Conservation (phyloP, 805 yeast species). For the Hanseniaspora clermontiae region DNA sequence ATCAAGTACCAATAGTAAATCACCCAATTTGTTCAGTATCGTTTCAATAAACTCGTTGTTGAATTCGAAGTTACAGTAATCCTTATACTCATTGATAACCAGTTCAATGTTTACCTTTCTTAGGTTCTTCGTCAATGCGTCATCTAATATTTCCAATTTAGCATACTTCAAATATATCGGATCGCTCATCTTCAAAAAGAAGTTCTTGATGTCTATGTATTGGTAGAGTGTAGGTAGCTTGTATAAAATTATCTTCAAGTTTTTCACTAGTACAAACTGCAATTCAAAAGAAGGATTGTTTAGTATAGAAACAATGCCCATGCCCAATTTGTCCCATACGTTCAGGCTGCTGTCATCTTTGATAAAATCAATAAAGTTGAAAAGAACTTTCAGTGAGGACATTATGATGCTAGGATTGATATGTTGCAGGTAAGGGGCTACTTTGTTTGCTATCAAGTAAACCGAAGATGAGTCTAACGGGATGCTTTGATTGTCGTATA, state of each 20-base stretch:
- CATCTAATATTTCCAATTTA: constrained; percentile 60
- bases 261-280: constrained; percentile 84
- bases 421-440: constrained; percentile 90
- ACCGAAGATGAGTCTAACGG: constrained; percentile 53
- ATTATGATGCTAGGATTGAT: constrained; percentile 92
- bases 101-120: constrained; percentile 38
- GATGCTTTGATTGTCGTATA: constrained; percentile 33
- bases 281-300: constrained; percentile 78
- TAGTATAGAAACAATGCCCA: constrained; percentile 78
- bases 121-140: constrained; percentile 35
- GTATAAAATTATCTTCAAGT: constrained; percentile 78
- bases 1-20: not conserved
- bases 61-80: constrained; percentile 64
- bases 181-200: constrained; percentile 78
- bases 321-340: constrained; percentile 57
- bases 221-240: constrained; percentile 73
- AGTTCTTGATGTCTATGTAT: constrained; percentile 40
- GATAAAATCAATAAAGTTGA: constrained; percentile 50
- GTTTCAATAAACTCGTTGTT: constrained; percentile 60
- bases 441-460: constrained; percentile 73
- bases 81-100: constrained; percentile 54
- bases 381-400: constrained; percentile 66
- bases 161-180: constrained; percentile 68
- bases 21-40: constrained; percentile 4
- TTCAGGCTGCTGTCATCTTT: constrained; percentile 29